These are phyloP conservation scores for Nicotiana knightiana DNA, from an alignment of 257 asterid species.

Conservation along the genomic window DNA sequence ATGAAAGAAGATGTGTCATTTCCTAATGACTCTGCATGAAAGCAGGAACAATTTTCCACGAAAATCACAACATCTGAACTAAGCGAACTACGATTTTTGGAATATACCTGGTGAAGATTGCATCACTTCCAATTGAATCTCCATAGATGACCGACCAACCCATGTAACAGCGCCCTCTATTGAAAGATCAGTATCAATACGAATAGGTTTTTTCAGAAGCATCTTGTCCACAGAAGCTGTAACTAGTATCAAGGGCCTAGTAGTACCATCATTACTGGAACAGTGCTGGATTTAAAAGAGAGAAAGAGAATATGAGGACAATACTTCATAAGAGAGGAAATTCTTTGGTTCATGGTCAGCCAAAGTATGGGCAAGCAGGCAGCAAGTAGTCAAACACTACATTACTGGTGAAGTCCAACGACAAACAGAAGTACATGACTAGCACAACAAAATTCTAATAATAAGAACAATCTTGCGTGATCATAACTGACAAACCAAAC, in stretches of 20 bases:
- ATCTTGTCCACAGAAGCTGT: constrained; percentile 95
- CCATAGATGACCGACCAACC: constrained; percentile 96
- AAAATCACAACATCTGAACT: neutral
- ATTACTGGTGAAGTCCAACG: too few species aligned
- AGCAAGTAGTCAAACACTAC: too few species aligned
- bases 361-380: too few species aligned
- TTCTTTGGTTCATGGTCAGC: neutral
- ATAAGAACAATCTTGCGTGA: neutral
- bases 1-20: neutral
- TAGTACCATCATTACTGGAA: constrained; percentile 53
- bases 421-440: neutral
- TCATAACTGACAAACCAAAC: neutral
- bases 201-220: constrained; percentile 68
- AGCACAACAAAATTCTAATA: neutral
- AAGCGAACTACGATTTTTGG: neutral
- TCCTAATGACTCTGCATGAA: neutral
- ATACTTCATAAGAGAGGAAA: neutral
- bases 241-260: constrained; percentile 66
- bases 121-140: constrained; percentile 75
- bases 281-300: constrained; percentile 55
- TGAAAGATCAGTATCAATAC: constrained; percentile 56
- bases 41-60: neutral
- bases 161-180: constrained; percentile 82
- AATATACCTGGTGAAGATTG: constrained; percentile 58
- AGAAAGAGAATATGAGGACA: neutral